phyloP scores from a whole-genome alignment of 108 stramenopile species.

The Conticribra weissflogii region DNA sequence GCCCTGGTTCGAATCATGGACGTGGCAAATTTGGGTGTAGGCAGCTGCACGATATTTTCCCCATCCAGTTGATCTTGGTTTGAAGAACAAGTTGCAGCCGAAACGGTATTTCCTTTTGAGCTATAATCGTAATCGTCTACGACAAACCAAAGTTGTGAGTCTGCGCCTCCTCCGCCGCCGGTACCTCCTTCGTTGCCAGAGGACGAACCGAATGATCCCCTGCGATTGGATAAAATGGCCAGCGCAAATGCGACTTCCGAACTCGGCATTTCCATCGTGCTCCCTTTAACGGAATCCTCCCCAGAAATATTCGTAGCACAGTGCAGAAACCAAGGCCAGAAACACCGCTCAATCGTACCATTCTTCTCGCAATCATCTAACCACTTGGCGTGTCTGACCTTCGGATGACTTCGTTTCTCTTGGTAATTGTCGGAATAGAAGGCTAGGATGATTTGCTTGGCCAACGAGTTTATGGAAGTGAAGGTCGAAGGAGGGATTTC shows the following conservation, averaged over 20 bases:
- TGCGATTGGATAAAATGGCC: slow-evolving; percentile 25
- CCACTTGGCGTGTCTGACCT: slow-evolving; percentile 1
- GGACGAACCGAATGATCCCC: slow-evolving; percentile 6
- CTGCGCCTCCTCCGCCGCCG: slow-evolving; percentile 8
- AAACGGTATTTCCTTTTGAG: not conserved
- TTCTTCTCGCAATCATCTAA: slow-evolving; percentile 18
- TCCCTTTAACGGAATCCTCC: not conserved
- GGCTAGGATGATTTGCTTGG: slow-evolving; percentile 8
- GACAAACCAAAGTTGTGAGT: slow-evolving; percentile 25
- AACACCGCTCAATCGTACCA: slow-evolving; percentile 26
- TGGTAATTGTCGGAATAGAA: slow-evolving; percentile 7
- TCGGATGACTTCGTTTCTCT: not conserved
- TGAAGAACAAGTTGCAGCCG: not conserved
- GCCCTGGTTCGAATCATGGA: not conserved
- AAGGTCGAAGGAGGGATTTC: not conserved
- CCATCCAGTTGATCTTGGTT: not conserved
- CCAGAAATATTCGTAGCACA: slow-evolving; percentile 1
- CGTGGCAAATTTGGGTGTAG: not conserved
- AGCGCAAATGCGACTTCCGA: slow-evolving; percentile 33
- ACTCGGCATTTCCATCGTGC: not conserved
- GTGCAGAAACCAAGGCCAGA: slow-evolving; percentile 38
- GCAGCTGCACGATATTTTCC: not conserved
- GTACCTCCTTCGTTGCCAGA: not conserved
- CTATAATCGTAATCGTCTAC: slow-evolving; percentile 15
- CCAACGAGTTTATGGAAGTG: not conserved